Evolutionary conservation across 306 rosid genomes (phyloP).

Genomic region (Betula pendula): DNA sequence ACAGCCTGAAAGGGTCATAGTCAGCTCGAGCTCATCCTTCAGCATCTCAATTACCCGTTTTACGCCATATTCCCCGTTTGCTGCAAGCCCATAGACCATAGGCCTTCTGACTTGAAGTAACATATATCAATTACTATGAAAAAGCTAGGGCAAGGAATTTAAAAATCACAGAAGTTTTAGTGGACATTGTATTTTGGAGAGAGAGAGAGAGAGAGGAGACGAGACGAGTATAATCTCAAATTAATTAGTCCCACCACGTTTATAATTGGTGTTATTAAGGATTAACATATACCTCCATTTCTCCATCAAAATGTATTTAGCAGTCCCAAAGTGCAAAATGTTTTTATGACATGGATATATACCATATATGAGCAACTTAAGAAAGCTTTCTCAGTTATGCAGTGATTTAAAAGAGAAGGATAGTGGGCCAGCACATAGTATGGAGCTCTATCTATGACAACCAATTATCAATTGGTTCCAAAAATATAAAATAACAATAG

Average conservation of each 20-base stretch:
- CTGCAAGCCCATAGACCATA: slow-evolving; percentile 44
- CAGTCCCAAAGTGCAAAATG: background rate
- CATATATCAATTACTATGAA: background rate
- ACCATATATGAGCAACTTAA: background rate
- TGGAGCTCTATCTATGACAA: no score
- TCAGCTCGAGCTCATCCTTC: slow-evolving; percentile 56
- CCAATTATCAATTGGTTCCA: no score
- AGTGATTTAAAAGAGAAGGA: background rate
- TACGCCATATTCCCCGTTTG: slow-evolving; percentile 54
- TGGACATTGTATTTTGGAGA: background rate
- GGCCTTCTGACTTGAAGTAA: slow-evolving; percentile 1
- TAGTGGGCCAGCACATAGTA: no score
- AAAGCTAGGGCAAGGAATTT: background rate
- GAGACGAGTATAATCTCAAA: no score
- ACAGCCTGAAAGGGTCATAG: slow-evolving; percentile 63
- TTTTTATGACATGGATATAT: background rate
- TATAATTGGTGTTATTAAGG: background rate
- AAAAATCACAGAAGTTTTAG: background rate
- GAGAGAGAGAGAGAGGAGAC: no score
- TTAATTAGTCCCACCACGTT: no score
- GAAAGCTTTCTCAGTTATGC: background rate
- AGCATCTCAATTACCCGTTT: slow-evolving; percentile 52
- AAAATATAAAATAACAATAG: no score
- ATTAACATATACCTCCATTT: background rate
- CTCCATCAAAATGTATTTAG: background rate